Percentiles rank a stretch among this genome's conserved stretches.
Conservation (phyloP, 192 early-diverging fungal species). For the Dimargaris xerosporica region DNA sequence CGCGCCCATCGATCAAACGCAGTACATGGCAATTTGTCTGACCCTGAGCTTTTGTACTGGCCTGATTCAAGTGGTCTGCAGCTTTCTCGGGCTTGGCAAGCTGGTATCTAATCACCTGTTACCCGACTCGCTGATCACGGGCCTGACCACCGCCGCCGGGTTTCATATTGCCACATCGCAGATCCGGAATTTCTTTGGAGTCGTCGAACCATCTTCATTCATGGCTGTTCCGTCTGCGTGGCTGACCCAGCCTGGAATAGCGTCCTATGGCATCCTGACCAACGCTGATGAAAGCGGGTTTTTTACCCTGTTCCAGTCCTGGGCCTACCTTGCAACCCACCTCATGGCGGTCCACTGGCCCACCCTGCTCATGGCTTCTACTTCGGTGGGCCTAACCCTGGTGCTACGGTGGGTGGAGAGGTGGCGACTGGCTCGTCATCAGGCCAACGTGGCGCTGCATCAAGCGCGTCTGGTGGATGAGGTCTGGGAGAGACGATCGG, state of each 20-base stretch:
- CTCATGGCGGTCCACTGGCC: background rate
- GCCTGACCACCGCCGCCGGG: conserved; percentile 6
- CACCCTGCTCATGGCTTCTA: background rate
- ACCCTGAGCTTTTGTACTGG: background rate
- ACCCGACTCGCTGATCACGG: conserved; percentile 8
- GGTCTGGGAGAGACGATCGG: too few relatives aligned
- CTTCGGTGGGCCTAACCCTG: background rate
- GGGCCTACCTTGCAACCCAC: background rate
- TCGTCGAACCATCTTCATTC: background rate
- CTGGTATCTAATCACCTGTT: background rate
- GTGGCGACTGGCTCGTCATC: too few relatives aligned
- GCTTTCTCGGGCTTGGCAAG: background rate
- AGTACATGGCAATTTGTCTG: background rate
- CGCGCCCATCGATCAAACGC: too few relatives aligned
- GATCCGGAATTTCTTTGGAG: conserved; percentile 5
- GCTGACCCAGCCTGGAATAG: too few relatives aligned
- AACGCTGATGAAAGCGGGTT: background rate
- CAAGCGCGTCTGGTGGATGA: too few relatives aligned
- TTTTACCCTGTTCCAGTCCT: background rate
- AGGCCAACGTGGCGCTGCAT: too few relatives aligned
- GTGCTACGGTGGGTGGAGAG: background rate
- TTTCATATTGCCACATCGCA: conserved; percentile 10
- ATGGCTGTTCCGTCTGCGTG: too few relatives aligned
- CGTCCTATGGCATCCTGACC: background rate
- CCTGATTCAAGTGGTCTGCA: background rate